These are phyloP conservation scores for Corniculantispora saksenae DNA, from an alignment of 2,329 filamentous ascomycete species.

Conservation along the genomic window DNA sequence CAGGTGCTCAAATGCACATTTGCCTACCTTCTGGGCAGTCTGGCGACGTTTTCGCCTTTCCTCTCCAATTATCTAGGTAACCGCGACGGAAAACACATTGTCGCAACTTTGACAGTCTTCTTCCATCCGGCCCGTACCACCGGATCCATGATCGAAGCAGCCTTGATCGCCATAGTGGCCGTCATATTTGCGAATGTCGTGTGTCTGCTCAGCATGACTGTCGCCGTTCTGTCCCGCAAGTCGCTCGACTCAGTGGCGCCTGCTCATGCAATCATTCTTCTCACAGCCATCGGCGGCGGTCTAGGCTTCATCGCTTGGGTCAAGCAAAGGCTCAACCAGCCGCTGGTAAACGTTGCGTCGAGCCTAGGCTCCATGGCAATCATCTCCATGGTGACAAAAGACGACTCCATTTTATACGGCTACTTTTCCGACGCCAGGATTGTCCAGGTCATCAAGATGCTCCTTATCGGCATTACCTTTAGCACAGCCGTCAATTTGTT, in stretches of 20 bases:
- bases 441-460: constrained; percentile 78
- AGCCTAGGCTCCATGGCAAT: constrained; percentile 86
- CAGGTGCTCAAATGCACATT: constrained; percentile 88
- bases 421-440: constrained; percentile 82
- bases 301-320: constrained; percentile 87
- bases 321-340: constrained; percentile 76
- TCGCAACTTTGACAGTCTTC: constrained; percentile 91
- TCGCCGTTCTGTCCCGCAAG: constrained; percentile 75
- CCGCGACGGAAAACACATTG: constrained; percentile 90
- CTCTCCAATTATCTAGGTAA: constrained; percentile 74
- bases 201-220: constrained; percentile 83
- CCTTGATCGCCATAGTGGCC: constrained; percentile 73
- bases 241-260: constrained; percentile 65
- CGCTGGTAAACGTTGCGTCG: constrained; percentile 80
- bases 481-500: constrained; percentile 75
- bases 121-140: constrained; percentile 87
- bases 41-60: constrained; percentile 79
- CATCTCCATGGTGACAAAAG: constrained; percentile 88
- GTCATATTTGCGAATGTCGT: constrained; percentile 71
- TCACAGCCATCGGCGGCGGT: constrained; percentile 83
- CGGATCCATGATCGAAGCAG: constrained; percentile 87
- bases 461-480: constrained; percentile 73
- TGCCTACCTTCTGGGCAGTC: constrained; percentile 82
- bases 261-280: constrained; percentile 76
- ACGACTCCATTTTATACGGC: constrained; percentile 80